Percentiles rank a stretch among this genome's conserved stretches.
These are phyloP conservation scores for Termitomyces sp. DNA, from an alignment of 768 basidiomycete species.

Conservation along the genomic window DNA sequence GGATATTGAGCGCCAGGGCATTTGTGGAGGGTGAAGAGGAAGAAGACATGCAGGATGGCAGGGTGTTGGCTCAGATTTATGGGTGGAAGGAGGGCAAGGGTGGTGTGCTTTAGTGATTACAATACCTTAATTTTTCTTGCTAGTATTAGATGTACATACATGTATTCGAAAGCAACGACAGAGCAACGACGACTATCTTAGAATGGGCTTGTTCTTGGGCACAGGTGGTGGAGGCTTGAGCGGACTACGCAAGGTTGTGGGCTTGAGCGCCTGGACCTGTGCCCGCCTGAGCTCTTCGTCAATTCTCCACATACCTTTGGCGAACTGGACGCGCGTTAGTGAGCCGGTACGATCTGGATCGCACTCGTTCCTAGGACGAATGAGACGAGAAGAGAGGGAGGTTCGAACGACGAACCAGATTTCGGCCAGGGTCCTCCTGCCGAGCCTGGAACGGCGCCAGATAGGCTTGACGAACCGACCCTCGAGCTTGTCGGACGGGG, in stretches of 20 bases:
- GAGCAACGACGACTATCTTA: slow-evolving; percentile 21
- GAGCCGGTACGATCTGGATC: slow-evolving; percentile 49
- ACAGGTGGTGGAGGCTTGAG: slow-evolving; percentile 11
- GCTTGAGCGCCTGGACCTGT: slow-evolving; percentile 33
- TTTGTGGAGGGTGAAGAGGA: slow-evolving; percentile 48
- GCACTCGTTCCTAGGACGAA: slow-evolving; percentile 62
- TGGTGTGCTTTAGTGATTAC: slow-evolving; percentile 30
- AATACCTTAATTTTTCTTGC: neutral
- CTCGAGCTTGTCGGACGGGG: slow-evolving; percentile 42
- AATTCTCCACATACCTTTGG: slow-evolving; percentile 81
- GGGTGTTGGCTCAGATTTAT: slow-evolving; percentile 88
- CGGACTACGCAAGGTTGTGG: slow-evolving; percentile 19
- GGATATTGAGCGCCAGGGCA: slow-evolving; percentile 36
- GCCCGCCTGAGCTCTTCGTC: slow-evolving; percentile 75
- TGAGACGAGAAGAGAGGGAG: neutral
- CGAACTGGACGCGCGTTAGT: slow-evolving; percentile 63
- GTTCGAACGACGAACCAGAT: slow-evolving; percentile 55
- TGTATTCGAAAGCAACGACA: neutral
- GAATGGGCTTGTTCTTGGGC: slow-evolving; percentile 20
- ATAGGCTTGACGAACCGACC: slow-evolving; percentile 52
- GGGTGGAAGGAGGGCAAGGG: slow-evolving; percentile 49
- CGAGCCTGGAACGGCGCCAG: slow-evolving; percentile 59
- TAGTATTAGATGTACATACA: neutral
- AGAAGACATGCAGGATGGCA: slow-evolving; percentile 73
- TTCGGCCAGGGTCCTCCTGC: slow-evolving; percentile 41